Evolutionary conservation across 768 basidiomycete species (phyloP).

Genomic region (Russula virescens): DNA sequence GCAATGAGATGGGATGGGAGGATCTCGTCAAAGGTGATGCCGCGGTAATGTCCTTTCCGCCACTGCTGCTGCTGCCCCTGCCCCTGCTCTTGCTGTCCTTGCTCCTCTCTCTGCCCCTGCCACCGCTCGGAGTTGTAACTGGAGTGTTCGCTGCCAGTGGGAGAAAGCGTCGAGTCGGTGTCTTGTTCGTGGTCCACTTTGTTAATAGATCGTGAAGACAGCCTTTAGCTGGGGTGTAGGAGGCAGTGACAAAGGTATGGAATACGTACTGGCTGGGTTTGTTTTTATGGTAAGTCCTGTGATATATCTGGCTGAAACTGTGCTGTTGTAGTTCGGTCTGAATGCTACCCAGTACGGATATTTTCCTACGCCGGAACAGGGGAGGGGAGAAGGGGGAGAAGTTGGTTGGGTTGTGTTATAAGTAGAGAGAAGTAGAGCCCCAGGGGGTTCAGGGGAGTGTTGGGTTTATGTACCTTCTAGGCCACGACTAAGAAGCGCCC

Average conservation of each 20-base stretch:
- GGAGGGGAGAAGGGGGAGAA: too few species aligned
- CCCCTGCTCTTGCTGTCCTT: too few species aligned
- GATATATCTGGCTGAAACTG: too few species aligned
- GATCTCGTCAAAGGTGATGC: slow-evolving; percentile 16
- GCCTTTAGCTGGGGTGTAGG: neutral
- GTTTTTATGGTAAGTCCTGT: too few species aligned
- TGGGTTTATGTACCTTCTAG: too few species aligned
- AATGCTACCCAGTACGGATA: too few species aligned
- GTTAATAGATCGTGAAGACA: neutral
- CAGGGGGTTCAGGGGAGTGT: too few species aligned
- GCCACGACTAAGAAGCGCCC: too few species aligned
- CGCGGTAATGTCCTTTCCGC: slow-evolving; percentile 3
- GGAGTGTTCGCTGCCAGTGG: neutral
- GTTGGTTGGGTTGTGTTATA: too few species aligned
- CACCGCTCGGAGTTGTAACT: neutral
- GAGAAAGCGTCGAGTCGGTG: neutral
- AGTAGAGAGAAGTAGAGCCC: too few species aligned
- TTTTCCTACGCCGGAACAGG: too few species aligned
- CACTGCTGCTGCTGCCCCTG: neutral
- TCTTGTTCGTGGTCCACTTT: neutral
- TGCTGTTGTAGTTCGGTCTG: too few species aligned
- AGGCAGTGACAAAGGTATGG: neutral
- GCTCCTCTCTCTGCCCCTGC: neutral
- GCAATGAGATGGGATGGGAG: slow-evolving; percentile 8
- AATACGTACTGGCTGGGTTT: neutral